phyloP scores from a whole-genome alignment of 805 yeast species.

The Nakazawaea pomicola region DNA sequence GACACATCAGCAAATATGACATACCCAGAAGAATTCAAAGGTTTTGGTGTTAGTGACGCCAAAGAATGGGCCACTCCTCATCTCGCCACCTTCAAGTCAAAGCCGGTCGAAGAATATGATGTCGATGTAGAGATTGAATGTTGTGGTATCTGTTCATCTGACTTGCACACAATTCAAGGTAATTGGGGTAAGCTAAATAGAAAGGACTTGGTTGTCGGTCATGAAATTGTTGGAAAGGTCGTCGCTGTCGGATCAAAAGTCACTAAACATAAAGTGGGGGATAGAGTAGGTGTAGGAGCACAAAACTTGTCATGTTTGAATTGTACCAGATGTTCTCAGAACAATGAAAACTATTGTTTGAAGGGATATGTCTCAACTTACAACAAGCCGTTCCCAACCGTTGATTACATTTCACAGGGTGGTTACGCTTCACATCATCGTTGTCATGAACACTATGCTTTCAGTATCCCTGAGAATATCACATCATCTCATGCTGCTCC shows the following conservation, averaged over 20 bases:
- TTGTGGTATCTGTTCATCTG: slow-evolving; percentile 49
- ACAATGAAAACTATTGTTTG: slow-evolving; percentile 44
- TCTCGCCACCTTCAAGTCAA: slow-evolving; percentile 19
- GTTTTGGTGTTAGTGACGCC: slow-evolving; percentile 22
- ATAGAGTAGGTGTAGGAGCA: slow-evolving; percentile 51
- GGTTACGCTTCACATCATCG: slow-evolving; percentile 47
- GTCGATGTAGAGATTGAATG: slow-evolving; percentile 40
- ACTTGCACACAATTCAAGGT: slow-evolving; percentile 39
- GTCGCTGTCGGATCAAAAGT: slow-evolving; percentile 33
- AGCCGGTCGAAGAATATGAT: slow-evolving; percentile 26
- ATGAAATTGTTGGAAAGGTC: slow-evolving; percentile 41
- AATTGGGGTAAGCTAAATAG: slow-evolving; percentile 28
- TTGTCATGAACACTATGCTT: slow-evolving; percentile 38
- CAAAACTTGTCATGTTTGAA: slow-evolving; percentile 31
- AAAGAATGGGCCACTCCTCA: slow-evolving; percentile 20
- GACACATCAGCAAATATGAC: no score
- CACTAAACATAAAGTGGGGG: slow-evolving; percentile 35
- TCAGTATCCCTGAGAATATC: slow-evolving; percentile 43
- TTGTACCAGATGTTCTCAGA: slow-evolving; percentile 33
- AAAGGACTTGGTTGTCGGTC: slow-evolving; percentile 31
- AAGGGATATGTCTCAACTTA: slow-evolving; percentile 44
- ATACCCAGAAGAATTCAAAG: slow-evolving; percentile 22
- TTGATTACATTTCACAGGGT: slow-evolving; percentile 41
- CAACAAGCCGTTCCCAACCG: slow-evolving; percentile 36
- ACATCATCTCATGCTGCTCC: slow-evolving; percentile 44